Percentiles rank a stretch among this genome's conserved stretches.
These are phyloP conservation scores for Paramarasmius palmivorus DNA, from an alignment of 1,284 basidiomycete species.

Conservation along the genomic window DNA sequence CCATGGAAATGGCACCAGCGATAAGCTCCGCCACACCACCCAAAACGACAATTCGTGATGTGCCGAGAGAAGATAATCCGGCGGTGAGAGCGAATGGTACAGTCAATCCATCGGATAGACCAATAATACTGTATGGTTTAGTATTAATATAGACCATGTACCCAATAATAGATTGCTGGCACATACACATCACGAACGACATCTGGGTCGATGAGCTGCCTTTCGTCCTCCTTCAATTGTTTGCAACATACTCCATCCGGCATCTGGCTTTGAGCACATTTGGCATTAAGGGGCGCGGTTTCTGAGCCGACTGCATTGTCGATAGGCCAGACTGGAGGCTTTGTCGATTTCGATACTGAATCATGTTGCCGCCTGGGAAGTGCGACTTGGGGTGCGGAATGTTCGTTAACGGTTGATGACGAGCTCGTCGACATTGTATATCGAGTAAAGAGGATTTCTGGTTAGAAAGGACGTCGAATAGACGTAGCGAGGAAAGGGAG, in stretches of 20 bases:
- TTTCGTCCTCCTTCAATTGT: slow-evolving; percentile 77
- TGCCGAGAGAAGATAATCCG: slow-evolving; percentile 88
- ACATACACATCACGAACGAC: slow-evolving; percentile 81
- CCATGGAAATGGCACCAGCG: slow-evolving; percentile 96
- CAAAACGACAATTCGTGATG: slow-evolving; percentile 86
- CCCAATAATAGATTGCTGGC: slow-evolving; percentile 1
- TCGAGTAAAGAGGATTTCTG: too few species aligned
- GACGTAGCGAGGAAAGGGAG: too few species aligned
- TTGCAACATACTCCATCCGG: slow-evolving; percentile 78
- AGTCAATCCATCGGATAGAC: slow-evolving; percentile 93
- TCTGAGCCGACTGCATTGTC: slow-evolving; percentile 37
- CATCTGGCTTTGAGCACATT: slow-evolving; percentile 58
- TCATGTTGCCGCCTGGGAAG: slow-evolving; percentile 12
- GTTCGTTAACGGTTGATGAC: background rate
- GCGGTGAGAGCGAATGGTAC: slow-evolving; percentile 91
- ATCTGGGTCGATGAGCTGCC: slow-evolving; percentile 82
- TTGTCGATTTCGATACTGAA: slow-evolving; percentile 17
- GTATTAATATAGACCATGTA: background rate
- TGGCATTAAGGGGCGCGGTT: slow-evolving; percentile 49
- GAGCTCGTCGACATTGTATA: background rate
- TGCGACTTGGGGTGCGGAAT: slow-evolving; percentile 2
- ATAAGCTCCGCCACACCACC: slow-evolving; percentile 92
- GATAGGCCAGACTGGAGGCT: slow-evolving; percentile 66
- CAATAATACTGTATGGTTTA: slow-evolving; percentile 71
- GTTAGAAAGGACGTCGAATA: too few species aligned